Evolutionary conservation across 2,329 filamentous ascomycete species (phyloP), one percentile per base, ranked within the genome.

Genomic region (Celoporthe dispersa): DNA sequence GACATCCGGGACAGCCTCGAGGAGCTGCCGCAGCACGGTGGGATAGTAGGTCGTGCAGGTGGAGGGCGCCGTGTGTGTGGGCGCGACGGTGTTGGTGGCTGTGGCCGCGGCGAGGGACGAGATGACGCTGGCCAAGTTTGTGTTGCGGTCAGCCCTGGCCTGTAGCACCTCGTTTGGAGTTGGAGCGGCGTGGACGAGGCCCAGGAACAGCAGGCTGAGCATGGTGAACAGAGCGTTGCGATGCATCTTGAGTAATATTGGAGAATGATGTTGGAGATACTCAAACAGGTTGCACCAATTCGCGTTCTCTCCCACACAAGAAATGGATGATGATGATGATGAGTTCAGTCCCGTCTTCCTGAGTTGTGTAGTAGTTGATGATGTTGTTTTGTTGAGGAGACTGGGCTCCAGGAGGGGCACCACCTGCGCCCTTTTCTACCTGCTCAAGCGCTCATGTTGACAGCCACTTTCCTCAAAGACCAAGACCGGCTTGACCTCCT

Each of bases 21-120:
- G 57, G 48, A 72, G 68, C 68, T 70, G 68, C 9, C 70, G 62
- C 44, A 70, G 28, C 44, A 70, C 62, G 12, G 70, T 62, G 22
- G 70, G 70, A 35, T 70, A 68, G 41, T 72, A 72, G 33, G 70
- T 72, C 44, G 61, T 65, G 51, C 70, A 72, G 31, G 70, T 66
- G 37, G 70, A 62, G 4, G 68, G 70, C 9, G 70, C 68, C 5
- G 57, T 53, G 35, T 72, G 68, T 14, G 70, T 72, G 31, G 68
- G 65, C 16, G 62, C 65, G 44, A 60, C 65, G 44, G 37, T 37
- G 8, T 55, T 37, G 62, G 68, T 59, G 25, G 31, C 25, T 8
- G 25, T 60, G 41, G 41, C 64, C 35, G 35, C 31, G n/a, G 48
- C 28, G 41, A 22, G 57, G 28, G 53, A 41, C 14, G 55, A 31